Conservation (phyloP, 306 rosid genomes). For the Elaeagnus macrophylla region DNA sequence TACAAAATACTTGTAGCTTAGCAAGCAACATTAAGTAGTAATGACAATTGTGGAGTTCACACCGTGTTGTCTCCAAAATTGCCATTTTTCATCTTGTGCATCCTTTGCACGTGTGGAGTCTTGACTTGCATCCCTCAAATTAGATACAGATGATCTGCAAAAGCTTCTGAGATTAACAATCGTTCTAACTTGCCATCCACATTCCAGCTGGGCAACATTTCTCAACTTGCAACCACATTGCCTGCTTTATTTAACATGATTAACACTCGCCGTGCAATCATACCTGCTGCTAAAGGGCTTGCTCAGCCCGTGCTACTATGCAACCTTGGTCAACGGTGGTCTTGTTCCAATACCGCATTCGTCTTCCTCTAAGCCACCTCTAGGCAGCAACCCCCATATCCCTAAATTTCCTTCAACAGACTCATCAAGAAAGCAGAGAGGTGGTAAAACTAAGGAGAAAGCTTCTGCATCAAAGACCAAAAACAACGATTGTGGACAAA, state of each 20-base stretch:
- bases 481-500: constrained; percentile 15
- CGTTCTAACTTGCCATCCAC: constrained; percentile 63
- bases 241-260: constrained; percentile 63
- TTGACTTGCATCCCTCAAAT: constrained; percentile 76
- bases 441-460: constrained; percentile 23
- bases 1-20: no score
- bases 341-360: constrained; percentile 74
- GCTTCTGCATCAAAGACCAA: constrained; percentile 15
- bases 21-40: no score
- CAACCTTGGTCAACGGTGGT: constrained; percentile 79
- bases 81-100: not conserved
- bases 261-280: constrained; percentile 70
- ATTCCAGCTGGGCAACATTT: constrained; percentile 55
- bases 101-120: constrained; percentile 68
- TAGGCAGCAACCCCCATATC: constrained; percentile 82
- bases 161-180: constrained; percentile 32
- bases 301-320: constrained; percentile 93
- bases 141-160: constrained; percentile 46
- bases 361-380: constrained; percentile 54
- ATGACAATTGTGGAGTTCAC: no score
- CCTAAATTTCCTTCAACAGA: constrained; percentile 51
- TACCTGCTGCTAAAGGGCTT: constrained; percentile 91
- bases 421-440: constrained; percentile 29
- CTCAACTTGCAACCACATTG: constrained; percentile 34
- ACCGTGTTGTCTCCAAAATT: no score